Percentiles rank a stretch among this genome's conserved stretches.
Evolutionary conservation across 164 flowering plant genomes (phyloP).

Genomic region (Aristolochia californica): DNA sequence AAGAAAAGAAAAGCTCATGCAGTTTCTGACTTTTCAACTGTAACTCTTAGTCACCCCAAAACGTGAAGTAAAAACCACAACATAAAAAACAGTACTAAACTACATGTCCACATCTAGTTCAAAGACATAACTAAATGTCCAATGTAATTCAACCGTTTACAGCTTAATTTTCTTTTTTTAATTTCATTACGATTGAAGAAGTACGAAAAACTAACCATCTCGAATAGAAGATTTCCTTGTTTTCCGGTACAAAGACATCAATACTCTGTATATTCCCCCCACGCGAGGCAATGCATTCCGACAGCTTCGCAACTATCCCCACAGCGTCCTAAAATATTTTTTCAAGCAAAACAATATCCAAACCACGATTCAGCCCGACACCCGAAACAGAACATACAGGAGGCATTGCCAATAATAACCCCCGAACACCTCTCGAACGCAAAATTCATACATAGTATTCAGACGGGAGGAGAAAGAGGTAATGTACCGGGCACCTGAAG

Average conservation of each 20-base stretch:
- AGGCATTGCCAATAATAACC: neutral
- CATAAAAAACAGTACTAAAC: no score
- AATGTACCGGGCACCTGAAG: slow-evolving; percentile 75
- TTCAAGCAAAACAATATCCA: neutral
- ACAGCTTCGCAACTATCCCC: slow-evolving; percentile 85
- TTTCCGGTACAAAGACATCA: slow-evolving; percentile 81
- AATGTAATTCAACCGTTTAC: no score
- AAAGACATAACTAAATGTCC: no score
- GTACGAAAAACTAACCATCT: slow-evolving; percentile 42
- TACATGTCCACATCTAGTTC: no score
- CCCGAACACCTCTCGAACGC: no score
- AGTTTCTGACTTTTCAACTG: no score
- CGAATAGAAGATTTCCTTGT: slow-evolving; percentile 70
- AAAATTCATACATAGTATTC: no score
- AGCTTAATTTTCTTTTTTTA: no score
- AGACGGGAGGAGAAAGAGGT: neutral
- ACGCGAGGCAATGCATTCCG: slow-evolving; percentile 79
- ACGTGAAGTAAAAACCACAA: no score
- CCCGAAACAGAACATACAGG: neutral
- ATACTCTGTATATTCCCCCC: slow-evolving; percentile 85
- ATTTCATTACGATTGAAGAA: no score
- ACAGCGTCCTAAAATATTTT: slow-evolving; percentile 44
- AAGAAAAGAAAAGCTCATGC: no score
- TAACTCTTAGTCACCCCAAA: no score
- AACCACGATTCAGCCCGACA: neutral